Conservation (phyloP, 1,284 basidiomycete genomes). For the Paramarasmius palmivorus region DNA sequence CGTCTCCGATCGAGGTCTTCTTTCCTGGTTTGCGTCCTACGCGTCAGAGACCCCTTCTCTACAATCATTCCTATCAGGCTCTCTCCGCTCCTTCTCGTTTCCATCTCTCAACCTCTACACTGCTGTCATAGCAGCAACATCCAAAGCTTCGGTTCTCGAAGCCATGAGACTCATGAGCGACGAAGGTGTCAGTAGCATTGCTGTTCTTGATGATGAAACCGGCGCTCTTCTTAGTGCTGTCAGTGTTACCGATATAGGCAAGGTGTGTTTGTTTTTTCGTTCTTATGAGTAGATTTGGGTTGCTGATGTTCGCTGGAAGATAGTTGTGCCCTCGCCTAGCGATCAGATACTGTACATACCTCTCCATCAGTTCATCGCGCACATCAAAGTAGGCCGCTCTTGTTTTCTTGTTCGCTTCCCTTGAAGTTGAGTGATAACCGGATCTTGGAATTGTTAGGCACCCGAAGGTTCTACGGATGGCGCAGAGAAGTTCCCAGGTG, state of each 20-base stretch:
- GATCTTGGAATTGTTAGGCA: constrained; percentile 49
- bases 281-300: background rate
- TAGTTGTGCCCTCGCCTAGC: constrained; percentile 73
- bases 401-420: background rate
- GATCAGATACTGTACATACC: constrained; percentile 70
- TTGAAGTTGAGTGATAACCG: too few relatives aligned
- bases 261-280: constrained; percentile 37
- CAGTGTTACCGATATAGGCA: constrained; percentile 76
- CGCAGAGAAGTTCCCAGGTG: constrained; percentile 73
- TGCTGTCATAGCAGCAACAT: constrained; percentile 59
- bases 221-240: constrained; percentile 68
- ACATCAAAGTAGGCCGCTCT: constrained; percentile 56
- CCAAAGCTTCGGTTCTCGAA: constrained; percentile 62
- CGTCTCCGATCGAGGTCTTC: constrained; percentile 61
- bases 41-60: constrained; percentile 49
- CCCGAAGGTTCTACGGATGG: constrained; percentile 72
- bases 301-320: constrained; percentile 33
- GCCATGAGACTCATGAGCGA: constrained; percentile 82
- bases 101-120: constrained; percentile 64
- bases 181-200: constrained; percentile 76
- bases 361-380: constrained; percentile 63
- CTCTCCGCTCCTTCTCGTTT: constrained; percentile 56
- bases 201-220: constrained; percentile 66
- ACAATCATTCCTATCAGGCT: constrained; percentile 53
- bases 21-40: constrained; percentile 63